Evolutionary conservation across 257 asterid species (phyloP).

Genomic region (Jacaranda mimosifolia): DNA sequence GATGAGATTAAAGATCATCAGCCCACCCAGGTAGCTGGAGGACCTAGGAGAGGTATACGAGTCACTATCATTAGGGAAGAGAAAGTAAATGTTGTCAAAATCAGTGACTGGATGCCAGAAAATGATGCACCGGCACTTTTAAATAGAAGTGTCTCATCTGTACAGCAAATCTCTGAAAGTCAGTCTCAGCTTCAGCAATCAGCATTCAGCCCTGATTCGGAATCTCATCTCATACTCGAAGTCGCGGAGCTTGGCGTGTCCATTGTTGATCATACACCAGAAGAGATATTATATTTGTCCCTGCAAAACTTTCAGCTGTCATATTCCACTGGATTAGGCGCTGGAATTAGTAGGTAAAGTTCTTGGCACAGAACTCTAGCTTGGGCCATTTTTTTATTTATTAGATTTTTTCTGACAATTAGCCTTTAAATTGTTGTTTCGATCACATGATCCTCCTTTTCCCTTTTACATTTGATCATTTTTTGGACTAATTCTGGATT

Average conservation of each 20-base stretch:
- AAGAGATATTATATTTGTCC: conserved; percentile 90
- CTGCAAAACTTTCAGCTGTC: conserved; percentile 85
- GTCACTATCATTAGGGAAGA: conserved; percentile 86
- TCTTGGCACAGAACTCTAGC: conserved; percentile 31
- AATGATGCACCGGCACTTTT: conserved; percentile 51
- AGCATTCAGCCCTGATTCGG: conserved; percentile 61
- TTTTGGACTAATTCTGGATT: conserved; percentile 36
- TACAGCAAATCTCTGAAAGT: conserved; percentile 54
- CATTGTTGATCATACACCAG: conserved; percentile 96
- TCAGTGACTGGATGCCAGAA: conserved; percentile 93
- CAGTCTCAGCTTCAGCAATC: conserved; percentile 59
- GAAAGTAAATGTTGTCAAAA: conserved; percentile 82
- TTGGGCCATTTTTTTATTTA: neutral
- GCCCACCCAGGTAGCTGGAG: conserved; percentile 71
- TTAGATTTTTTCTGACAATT: conserved; percentile 15
- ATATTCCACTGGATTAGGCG: conserved; percentile 93
- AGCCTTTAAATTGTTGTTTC: conserved; percentile 14
- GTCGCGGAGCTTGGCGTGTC: conserved; percentile 95
- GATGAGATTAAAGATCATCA: conserved; percentile 90
- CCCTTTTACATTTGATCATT: conserved; percentile 30
- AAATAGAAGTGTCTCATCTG: conserved; percentile 57
- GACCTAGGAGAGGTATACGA: conserved; percentile 66
- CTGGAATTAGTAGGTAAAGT: conserved; percentile 89
- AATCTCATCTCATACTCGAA: conserved; percentile 91
- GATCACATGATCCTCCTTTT: conserved; percentile 20